These are phyloP conservation scores for Colletotrichum siamense DNA, from an alignment of 2,329 filamentous ascomycete genomes.

Conservation along the genomic window DNA sequence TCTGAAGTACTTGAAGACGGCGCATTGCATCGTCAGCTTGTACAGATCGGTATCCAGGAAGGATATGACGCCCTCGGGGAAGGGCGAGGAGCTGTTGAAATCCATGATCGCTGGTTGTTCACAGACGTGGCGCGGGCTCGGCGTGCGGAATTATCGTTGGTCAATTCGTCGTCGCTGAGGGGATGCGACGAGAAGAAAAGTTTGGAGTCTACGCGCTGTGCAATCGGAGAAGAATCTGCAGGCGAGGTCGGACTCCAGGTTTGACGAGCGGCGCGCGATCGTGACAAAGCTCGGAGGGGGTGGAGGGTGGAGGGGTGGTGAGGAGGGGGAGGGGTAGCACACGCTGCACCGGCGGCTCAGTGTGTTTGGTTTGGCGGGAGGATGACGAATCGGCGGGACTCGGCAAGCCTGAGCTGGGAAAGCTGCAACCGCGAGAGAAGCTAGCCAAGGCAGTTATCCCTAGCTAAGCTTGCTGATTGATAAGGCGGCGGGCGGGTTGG, in stretches of 20 bases:
- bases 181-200: background rate
- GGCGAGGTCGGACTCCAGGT: background rate
- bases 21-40: conserved; percentile 99
- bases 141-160: background rate
- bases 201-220: background rate
- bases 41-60: conserved; percentile 87
- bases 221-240: conserved; percentile 3
- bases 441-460: background rate
- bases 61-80: conserved; percentile 79
- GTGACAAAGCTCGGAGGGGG: conserved; percentile 15
- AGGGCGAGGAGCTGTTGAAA: conserved; percentile 70
- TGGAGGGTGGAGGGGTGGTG: background rate
- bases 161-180: background rate
- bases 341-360: background rate
- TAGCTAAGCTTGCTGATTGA: conserved; percentile 4
- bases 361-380: background rate
- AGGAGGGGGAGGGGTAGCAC: conserved; percentile 2
- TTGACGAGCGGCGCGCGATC: conserved; percentile 9
- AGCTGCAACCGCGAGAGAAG: background rate
- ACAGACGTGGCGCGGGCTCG: background rate
- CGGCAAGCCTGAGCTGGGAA: background rate
- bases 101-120: conserved; percentile 50
- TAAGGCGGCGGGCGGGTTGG: background rate
- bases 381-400: conserved; percentile 17
- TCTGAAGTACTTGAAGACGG: conserved; percentile 90